Percentiles rank a stretch among this genome's conserved stretches.
Conservation (phyloP, 2,329 filamentous ascomycete genomes). For the Penicillium italicum region DNA sequence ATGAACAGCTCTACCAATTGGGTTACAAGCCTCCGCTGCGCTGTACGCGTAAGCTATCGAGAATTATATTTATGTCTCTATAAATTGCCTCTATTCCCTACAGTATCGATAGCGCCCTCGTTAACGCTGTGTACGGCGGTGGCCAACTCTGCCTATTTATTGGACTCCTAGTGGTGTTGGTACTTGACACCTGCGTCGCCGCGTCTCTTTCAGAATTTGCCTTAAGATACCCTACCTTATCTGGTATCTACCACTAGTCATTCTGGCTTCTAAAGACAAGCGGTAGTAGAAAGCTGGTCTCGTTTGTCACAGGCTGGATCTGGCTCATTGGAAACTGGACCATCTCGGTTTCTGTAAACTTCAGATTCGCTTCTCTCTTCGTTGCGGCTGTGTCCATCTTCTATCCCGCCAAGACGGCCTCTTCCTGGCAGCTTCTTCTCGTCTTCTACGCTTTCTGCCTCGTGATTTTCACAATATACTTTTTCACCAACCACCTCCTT, state of each 20-base stretch:
- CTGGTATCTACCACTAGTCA: constrained; percentile 54
- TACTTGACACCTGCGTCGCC: constrained; percentile 53
- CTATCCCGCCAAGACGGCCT: constrained; percentile 51
- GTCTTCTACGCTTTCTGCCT: constrained; percentile 70
- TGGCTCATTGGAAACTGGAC: constrained; percentile 54
- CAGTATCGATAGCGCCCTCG: constrained; percentile 43
- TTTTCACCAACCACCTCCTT: constrained; percentile 64
- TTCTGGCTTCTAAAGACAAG: constrained; percentile 44
- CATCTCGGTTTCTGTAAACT: constrained; percentile 53
- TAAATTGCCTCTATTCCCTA: constrained; percentile 47
- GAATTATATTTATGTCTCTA: constrained; percentile 12
- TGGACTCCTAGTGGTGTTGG: constrained; percentile 54
- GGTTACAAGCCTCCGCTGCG: constrained; percentile 10
- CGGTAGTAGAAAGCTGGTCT: constrained; percentile 45
- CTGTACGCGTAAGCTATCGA: constrained; percentile 9
- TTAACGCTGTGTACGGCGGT: constrained; percentile 44
- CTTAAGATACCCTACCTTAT: constrained; percentile 52
- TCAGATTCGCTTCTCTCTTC: constrained; percentile 54
- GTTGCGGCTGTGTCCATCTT: constrained; percentile 53
- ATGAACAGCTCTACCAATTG: constrained; percentile 5
- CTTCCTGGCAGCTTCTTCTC: constrained; percentile 64
- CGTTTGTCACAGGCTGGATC: constrained; percentile 53
- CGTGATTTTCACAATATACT: constrained; percentile 61
- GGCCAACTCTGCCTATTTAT: constrained; percentile 56
- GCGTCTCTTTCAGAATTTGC: constrained; percentile 51